Base-by-base conservation (phyloP, 352 stramenopile genomes). In the Phytophthora pini region DNA sequence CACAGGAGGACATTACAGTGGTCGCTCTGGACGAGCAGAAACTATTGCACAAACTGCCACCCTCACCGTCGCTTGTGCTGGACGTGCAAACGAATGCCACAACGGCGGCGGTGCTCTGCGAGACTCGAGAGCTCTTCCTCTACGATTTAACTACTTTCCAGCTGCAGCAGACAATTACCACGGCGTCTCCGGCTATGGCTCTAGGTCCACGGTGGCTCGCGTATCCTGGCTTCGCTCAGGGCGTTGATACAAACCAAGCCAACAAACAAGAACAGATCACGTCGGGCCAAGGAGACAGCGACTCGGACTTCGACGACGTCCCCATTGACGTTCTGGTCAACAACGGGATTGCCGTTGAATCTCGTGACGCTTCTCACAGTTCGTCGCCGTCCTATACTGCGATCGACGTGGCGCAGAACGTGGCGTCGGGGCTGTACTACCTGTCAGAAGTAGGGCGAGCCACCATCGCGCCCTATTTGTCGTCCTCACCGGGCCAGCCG, bases 381-480 rank as follows among this genome's bases (percentile, higher is more conserved):
- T 65, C 70, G 0, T 82, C 70, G n/a, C 73, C 80, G n/a, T 64
- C 78, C 10, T 89, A 88, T 64, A 86, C 80, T 15, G 86, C 83
- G 6, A 90, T 94, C 29, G 84, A 94, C 56, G 84, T 94, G 6
- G 89, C 89, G 5, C 88, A 97, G 72, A 93, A 93, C 55, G 81
- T 97, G n/a, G 89, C 89, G 1, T 94, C 86, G 0, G 86, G 87
- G 3, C 65, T 97, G 15, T 97, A 95, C 70, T 95, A 89, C 47
- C 64, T 95, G 12, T 91, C 84, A 17, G 82, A 94, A 51, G 70
- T 90, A n/a, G 76, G 80, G 1, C 70, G 77, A 20, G 74, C 77
- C 13, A 90, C 84, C 24, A 87, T 94, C 38, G 84, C 83, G 17
- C 86, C 86, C 38, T 94, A 92, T 49, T 52, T 94, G 17, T 80